Percentiles rank a stretch among this genome's conserved stretches.
phyloP scores from a whole-genome alignment of 2,329 filamentous ascomycete genomes.

The Phoma herbarum region DNA sequence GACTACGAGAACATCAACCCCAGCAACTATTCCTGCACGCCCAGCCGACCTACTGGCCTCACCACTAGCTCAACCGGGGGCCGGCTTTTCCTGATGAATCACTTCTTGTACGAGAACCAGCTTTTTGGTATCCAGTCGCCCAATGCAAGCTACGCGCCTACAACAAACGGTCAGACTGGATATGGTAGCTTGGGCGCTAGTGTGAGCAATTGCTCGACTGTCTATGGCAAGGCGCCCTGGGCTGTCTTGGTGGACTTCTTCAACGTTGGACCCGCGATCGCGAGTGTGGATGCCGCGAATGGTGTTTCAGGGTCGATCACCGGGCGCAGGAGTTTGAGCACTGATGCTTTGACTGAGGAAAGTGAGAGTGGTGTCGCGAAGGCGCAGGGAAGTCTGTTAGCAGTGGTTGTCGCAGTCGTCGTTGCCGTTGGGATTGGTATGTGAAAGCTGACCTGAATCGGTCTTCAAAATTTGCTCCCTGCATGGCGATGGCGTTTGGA shows the following conservation, averaged over 20 bases:
- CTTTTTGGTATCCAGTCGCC: slow-evolving; percentile 51
- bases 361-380: slow-evolving; percentile 26
- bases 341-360: slow-evolving; percentile 27
- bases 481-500: slow-evolving; percentile 19
- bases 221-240: slow-evolving; percentile 74
- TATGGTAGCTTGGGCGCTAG: slow-evolving; percentile 60
- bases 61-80: slow-evolving; percentile 60
- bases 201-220: slow-evolving; percentile 51
- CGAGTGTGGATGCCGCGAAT: slow-evolving; percentile 76
- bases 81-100: slow-evolving; percentile 78
- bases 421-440: slow-evolving; percentile 41
- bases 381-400: slow-evolving; percentile 35
- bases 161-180: slow-evolving; percentile 71
- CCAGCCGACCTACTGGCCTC: slow-evolving; percentile 69
- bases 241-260: slow-evolving; percentile 85
- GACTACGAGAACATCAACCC: slow-evolving; percentile 69
- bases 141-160: slow-evolving; percentile 62
- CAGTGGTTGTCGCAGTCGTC: slow-evolving; percentile 43
- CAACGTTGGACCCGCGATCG: slow-evolving; percentile 74
- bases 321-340: slow-evolving; percentile 39
- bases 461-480: neutral
- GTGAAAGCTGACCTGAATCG: neutral
- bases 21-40: slow-evolving; percentile 74
- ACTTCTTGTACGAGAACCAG: slow-evolving; percentile 73
- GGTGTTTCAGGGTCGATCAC: slow-evolving; percentile 51